Conservation (phyloP, 2,329 filamentous ascomycete genomes). For the Cladobotryum protrusum region DNA sequence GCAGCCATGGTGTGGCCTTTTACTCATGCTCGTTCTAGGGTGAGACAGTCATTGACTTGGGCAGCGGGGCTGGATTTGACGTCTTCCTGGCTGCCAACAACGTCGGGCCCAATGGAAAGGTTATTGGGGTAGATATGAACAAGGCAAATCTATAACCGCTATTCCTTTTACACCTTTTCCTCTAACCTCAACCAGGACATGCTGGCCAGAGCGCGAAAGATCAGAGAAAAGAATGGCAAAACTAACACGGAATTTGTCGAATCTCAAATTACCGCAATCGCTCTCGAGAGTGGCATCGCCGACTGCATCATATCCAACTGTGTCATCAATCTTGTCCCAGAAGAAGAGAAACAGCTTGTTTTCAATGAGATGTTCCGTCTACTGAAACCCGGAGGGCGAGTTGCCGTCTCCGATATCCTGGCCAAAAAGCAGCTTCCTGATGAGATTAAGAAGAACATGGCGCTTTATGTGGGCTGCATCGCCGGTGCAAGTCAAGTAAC, state of each 20-base stretch:
- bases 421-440: slow-evolving; percentile 42
- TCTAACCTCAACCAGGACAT: slow-evolving; percentile 38
- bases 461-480: slow-evolving; percentile 55
- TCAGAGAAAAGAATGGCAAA: slow-evolving; percentile 31
- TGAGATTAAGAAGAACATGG: slow-evolving; percentile 41
- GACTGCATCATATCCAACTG: slow-evolving; percentile 56
- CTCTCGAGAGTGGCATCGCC: slow-evolving; percentile 38
- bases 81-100: slow-evolving; percentile 47
- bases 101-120: slow-evolving; percentile 42
- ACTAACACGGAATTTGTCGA: slow-evolving; percentile 47
- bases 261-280: slow-evolving; percentile 44
- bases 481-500: slow-evolving; percentile 47
- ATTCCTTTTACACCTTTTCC: not conserved
- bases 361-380: slow-evolving; percentile 55
- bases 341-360: slow-evolving; percentile 43
- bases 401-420: slow-evolving; percentile 56
- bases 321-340: slow-evolving; percentile 53
- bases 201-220: slow-evolving; percentile 43
- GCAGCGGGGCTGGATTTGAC: slow-evolving; percentile 53
- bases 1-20: no score
- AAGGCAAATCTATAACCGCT: slow-evolving; percentile 30
- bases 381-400: slow-evolving; percentile 49
- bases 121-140: slow-evolving; percentile 56
- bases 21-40: slow-evolving; percentile 29
- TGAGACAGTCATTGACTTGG: slow-evolving; percentile 52